Percentiles rank a stretch among this genome's conserved stretches.
phyloP scores from a whole-genome alignment of 257 asterid genomes.

The Solanum paucissectum region DNA sequence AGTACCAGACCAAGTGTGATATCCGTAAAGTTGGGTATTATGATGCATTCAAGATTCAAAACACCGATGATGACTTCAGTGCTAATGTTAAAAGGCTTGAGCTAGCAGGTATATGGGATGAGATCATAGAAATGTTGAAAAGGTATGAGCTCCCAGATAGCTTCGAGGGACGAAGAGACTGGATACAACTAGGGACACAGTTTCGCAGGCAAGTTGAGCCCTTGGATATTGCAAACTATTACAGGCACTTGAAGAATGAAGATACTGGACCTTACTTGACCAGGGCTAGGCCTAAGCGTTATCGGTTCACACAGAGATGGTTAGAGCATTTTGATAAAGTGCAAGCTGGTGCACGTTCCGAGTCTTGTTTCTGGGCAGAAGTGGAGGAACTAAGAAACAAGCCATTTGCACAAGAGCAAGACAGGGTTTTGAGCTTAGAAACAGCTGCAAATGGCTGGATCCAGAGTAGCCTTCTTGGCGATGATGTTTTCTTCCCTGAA shows the following conservation, averaged over 20 bases:
- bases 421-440: constrained; percentile 38
- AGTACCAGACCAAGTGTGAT: constrained; percentile 55
- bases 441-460: constrained; percentile 32
- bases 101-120: constrained; percentile 73
- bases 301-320: constrained; percentile 65
- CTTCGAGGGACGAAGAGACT: constrained; percentile 68
- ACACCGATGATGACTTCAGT: constrained; percentile 39
- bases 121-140: constrained; percentile 59
- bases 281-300: constrained; percentile 64
- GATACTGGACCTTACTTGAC: constrained; percentile 81
- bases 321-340: constrained; percentile 58
- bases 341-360: constrained; percentile 27
- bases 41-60: constrained; percentile 69
- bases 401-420: constrained; percentile 30
- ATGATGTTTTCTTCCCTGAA: constrained; percentile 54
- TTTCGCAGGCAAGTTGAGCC: constrained; percentile 72
- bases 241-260: constrained; percentile 61
- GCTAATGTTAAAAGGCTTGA: constrained; percentile 58
- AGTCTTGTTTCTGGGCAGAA: constrained; percentile 80
- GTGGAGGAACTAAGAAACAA: constrained; percentile 67
- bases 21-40: constrained; percentile 66
- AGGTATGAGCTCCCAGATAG: constrained; percentile 72
- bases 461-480: constrained; percentile 19
- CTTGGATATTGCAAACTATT: constrained; percentile 77
- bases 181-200: constrained; percentile 65